Evolutionary conservation across 805 yeast species (phyloP).

Genomic region (Metschnikowia reukaufii): DNA sequence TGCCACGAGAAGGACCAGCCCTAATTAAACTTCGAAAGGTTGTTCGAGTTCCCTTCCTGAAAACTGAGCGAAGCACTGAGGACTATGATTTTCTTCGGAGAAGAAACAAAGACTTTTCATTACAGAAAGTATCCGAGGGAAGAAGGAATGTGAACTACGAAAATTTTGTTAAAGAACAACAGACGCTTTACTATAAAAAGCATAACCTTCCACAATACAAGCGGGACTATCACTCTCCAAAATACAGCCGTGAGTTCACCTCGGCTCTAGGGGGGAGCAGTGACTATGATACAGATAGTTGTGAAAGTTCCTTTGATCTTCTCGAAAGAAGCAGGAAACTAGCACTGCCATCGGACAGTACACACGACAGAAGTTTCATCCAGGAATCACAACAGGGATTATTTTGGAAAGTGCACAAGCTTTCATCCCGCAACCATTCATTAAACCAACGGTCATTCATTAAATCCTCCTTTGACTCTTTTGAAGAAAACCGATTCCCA

Average conservation of each 20-base stretch:
- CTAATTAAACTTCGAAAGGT: conserved; percentile 17
- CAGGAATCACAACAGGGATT: conserved; percentile 5
- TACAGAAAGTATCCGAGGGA: conserved; percentile 30
- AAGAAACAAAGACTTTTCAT: conserved; percentile 21
- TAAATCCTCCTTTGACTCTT: conserved; percentile 16
- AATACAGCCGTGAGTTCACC: conserved; percentile 9
- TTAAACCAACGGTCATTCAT: conserved; percentile 4
- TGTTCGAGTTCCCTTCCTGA: conserved; percentile 14
- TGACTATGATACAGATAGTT: conserved; percentile 18
- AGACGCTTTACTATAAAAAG: conserved; percentile 23
- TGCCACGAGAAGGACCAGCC: conserved; percentile 5
- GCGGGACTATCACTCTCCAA: conserved; percentile 9
- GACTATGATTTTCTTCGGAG: conserved; percentile 15
- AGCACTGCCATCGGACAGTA: not conserved
- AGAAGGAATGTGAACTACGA: conserved; percentile 25
- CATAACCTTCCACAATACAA: conserved; percentile 13
- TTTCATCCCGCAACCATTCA: not conserved
- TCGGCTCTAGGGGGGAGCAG: conserved; percentile 20
- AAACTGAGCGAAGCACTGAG: conserved; percentile 12
- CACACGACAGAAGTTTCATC: conserved; percentile 3
- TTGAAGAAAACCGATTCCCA: conserved; percentile 14
- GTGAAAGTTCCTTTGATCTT: conserved; percentile 17
- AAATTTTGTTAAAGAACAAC: conserved; percentile 26
- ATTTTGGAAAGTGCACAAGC: conserved; percentile 10
- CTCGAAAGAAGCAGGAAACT: conserved; percentile 3